Evolutionary conservation across 768 basidiomycete species (phyloP).

Genomic region (Paxillus involutus): DNA sequence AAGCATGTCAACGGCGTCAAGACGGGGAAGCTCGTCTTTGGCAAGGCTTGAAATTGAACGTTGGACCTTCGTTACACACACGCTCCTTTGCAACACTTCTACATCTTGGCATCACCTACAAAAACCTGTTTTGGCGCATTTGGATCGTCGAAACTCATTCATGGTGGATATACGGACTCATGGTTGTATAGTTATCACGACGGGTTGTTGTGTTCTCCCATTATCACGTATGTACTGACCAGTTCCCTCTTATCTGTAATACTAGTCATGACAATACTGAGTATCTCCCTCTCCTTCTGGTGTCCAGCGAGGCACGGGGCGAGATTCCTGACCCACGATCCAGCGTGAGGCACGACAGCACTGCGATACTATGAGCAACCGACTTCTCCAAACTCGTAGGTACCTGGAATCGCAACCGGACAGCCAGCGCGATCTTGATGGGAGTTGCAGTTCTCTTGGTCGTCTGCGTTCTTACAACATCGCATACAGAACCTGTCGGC

Average conservation of each 20-base stretch:
- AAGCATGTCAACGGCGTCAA: slow-evolving; percentile 38
- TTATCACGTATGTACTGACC: slow-evolving; percentile 14
- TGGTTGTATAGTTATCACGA: slow-evolving; percentile 20
- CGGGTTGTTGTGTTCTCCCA: background rate
- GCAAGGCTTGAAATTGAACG: slow-evolving; percentile 31
- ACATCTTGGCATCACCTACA: slow-evolving; percentile 2
- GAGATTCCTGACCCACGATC: background rate
- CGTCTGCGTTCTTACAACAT: slow-evolving; percentile 41
- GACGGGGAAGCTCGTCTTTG: slow-evolving; percentile 51
- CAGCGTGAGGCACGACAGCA: background rate
- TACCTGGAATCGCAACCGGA: slow-evolving; percentile 42
- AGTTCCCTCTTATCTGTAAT: slow-evolving; percentile 21
- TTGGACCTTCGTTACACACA: background rate
- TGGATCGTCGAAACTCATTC: slow-evolving; percentile 8
- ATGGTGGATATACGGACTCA: slow-evolving; percentile 17
- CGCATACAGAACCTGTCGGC: slow-evolving; percentile 48
- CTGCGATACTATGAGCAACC: slow-evolving; percentile 29
- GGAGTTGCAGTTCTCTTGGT: slow-evolving; percentile 52
- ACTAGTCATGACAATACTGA: slow-evolving; percentile 19
- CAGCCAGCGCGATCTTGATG: slow-evolving; percentile 48
- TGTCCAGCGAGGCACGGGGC: too few species aligned
- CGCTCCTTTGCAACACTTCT: slow-evolving; percentile 3
- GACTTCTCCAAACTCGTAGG: slow-evolving; percentile 43
- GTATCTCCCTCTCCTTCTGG: slow-evolving; percentile 12
- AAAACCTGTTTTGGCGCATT: slow-evolving; percentile 9